Percentiles rank a stretch among this genome's conserved stretches.
Evolutionary conservation across 2,329 filamentous ascomycete species (phyloP).

Genomic region (Aspergillus sp.): DNA sequence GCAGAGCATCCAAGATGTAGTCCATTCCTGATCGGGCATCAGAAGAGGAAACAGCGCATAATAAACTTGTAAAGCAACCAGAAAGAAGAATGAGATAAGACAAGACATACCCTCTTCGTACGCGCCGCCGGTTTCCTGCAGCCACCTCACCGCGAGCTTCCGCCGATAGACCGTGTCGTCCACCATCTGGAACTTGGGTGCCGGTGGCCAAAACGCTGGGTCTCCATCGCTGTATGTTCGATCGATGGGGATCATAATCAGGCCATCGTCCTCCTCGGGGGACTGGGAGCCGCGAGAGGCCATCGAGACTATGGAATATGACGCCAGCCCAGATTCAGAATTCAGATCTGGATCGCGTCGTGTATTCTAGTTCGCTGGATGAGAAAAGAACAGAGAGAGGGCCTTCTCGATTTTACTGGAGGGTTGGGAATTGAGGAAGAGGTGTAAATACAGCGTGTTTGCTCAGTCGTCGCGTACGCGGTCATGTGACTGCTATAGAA

Average conservation of each 20-base stretch:
- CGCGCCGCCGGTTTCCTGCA: constrained; percentile 34
- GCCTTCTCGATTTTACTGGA: no score
- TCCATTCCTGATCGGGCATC: constrained; percentile 25
- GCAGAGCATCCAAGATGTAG: constrained; percentile 46
- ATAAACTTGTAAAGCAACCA: constrained; percentile 1
- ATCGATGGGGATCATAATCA: constrained; percentile 25
- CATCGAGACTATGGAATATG: no score
- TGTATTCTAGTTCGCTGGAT: no score
- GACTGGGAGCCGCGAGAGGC: constrained; percentile 3
- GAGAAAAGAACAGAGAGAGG: no score
- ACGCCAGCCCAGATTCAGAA: no score
- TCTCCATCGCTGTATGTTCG: constrained; percentile 31
- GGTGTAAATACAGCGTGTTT: no score
- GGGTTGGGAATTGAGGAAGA: no score
- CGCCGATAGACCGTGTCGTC: constrained; percentile 39
- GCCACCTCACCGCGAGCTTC: constrained; percentile 41
- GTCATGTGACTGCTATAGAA: no score
- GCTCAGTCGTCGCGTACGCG: no score
- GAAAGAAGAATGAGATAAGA: constrained; percentile 2
- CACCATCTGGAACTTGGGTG: constrained; percentile 23
- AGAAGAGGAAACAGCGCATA: neutral
- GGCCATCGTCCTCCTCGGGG: constrained; percentile 11
- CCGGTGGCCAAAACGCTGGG: constrained; percentile 26
- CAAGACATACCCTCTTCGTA: constrained; percentile 24
- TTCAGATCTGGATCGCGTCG: no score